Evolutionary conservation across 2,329 filamentous ascomycete genomes (phyloP), one percentile per base, ranked within the genome.

Genomic region (Colletotrichum liriopes): DNA sequence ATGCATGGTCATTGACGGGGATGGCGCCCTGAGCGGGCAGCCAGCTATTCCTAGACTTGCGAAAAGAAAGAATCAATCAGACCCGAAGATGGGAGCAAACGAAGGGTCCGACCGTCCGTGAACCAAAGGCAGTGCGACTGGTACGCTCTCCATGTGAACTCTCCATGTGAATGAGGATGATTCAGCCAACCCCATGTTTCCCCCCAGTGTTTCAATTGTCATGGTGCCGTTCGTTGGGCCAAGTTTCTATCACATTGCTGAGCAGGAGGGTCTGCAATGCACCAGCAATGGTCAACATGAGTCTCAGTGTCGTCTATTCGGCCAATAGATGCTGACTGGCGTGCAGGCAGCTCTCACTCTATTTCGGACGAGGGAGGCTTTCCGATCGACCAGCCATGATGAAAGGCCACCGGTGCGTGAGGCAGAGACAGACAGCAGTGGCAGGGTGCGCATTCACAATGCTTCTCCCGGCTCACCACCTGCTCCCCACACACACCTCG

Each of bases 131-230:
- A 5, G 1, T 51, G 55, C 23, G 6, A 18, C n/a, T 56, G 54
- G 18, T 26, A 32, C 7, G 14, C 62, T 20, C 23, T 52, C 49
- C 45, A 49, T 56, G 47, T 72, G 59, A 54, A 39, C 62, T 20
- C 23, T 52, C 49, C 45, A 49, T 56, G 47, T 72, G 59, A 54
- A 39, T 39, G 67, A 18, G 8, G 47, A 63, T 52, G 47, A 41
- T 41, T 54, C 65, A 64, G 37, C 52, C 45, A 72, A 29, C 59
- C 54, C 54, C 59, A 37, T 64, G 54, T 64, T 64, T 69, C 47
- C 47, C 35, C n/a, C 1, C 32, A 14, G 54, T 32, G 70, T 70
- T 72, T 71, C 66, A 69, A 65, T 52, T 2, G 20, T 35, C 32
- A 29, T 37, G 54, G 65, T 72, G 65, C 54, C 32, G 47, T 65